Conservation (phyloP, 148 eudicot genomes). For the Rhododendron williamsianum region DNA sequence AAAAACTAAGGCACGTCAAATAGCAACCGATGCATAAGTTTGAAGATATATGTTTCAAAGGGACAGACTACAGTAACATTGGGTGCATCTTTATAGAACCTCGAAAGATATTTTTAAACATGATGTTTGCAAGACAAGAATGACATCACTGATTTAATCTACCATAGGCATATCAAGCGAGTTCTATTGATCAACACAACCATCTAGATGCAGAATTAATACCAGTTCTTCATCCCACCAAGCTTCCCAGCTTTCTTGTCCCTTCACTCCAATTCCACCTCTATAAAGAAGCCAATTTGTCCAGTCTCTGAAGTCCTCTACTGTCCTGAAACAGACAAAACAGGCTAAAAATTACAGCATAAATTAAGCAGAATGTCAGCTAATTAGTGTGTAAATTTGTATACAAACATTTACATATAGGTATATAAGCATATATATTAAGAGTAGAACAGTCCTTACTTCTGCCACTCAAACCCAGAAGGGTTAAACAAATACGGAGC, state of each 20-base stretch:
- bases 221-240: constrained; percentile 99
- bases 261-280: constrained; percentile 97
- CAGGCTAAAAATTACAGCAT: neutral
- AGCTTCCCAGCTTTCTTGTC: constrained; percentile 99
- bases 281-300: constrained; percentile 98
- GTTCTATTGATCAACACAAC: neutral
- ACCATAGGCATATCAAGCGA: neutral
- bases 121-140: neutral
- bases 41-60: neutral
- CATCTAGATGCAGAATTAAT: constrained; percentile 11
- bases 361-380: neutral
- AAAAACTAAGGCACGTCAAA: neutral
- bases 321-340: constrained; percentile 44
- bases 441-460: constrained; percentile 48
- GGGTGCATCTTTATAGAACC: neutral
- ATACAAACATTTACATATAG: neutral
- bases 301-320: constrained; percentile 98
- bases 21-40: neutral
- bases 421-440: neutral
- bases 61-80: neutral
- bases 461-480: constrained; percentile 98
- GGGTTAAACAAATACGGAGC: constrained; percentile 99
- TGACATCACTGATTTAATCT: neutral
- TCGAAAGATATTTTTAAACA: neutral
- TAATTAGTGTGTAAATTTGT: neutral